A percentile compares a stretch with the other conserved stretches of the same genome.
Evolutionary conservation across 345 rosid genomes (phyloP).

Genomic region (Brassica incana): DNA sequence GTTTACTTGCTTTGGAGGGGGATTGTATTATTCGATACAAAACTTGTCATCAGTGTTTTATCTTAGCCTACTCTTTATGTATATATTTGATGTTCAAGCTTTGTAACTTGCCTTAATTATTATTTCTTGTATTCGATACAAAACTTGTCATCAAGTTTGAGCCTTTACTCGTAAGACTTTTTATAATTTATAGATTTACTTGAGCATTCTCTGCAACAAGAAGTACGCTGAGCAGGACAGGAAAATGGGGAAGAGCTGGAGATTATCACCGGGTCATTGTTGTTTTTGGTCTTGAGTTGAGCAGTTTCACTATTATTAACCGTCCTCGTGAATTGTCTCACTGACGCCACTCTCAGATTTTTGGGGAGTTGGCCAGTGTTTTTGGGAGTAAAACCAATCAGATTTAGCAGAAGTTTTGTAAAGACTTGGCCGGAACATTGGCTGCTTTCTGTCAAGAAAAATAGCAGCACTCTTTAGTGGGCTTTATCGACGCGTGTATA

Average conservation of each 20-base stretch:
- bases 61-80: slow-evolving; percentile 14
- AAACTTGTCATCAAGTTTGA: slow-evolving; percentile 22
- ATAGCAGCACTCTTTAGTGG: not conserved
- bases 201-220: slow-evolving; percentile 43
- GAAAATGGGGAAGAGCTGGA: slow-evolving; percentile 67
- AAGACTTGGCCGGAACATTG: no score
- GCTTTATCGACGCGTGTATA: not conserved
- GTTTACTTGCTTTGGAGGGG: slow-evolving; percentile 24
- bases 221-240: slow-evolving; percentile 60
- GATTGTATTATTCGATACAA: slow-evolving; percentile 26
- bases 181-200: no score
- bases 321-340: no score
- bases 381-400: no score
- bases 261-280: slow-evolving; percentile 8
- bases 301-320: no score
- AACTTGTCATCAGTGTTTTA: slow-evolving; percentile 13
- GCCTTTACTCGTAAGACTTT: slow-evolving; percentile 34
- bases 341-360: no score
- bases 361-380: no score
- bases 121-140: not conserved
- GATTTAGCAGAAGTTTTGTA: no score
- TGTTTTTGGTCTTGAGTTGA: no score
- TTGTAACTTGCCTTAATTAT: not conserved
- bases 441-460: no score
- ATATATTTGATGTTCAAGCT: slow-evolving; percentile 32